Evolutionary conservation across 2,329 filamentous ascomycete genomes (phyloP), one percentile per base, ranked within the genome.

Genomic region (Blumeria hordei): DNA sequence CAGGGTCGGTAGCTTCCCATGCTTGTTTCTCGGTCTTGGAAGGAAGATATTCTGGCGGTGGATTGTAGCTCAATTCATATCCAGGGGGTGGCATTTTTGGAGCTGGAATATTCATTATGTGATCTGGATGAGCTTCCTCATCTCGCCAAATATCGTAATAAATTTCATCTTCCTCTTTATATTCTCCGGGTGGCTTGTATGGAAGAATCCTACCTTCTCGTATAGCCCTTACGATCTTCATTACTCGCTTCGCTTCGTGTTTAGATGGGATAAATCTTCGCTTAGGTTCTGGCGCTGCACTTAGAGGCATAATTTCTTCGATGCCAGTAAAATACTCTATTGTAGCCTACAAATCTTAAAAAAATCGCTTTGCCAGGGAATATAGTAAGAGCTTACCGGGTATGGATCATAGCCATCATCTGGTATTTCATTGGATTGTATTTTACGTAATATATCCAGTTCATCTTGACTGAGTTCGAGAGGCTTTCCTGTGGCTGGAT

Each of bases 171-270:
- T 84, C 77, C 60, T 88, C 78, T 58, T 81, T 76, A 62, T 86
- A 71, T 59, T 76, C 84, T 63, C 80, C 74, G 0, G 80, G 80
- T 3, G 87, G 78, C 65, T 81, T 87, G 71, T 93, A 94, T 3
- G 93, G 93, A 63, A 94, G 71, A 61, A 98, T 96, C 53, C 88
- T 80, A 37, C 93, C 92, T 69, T 96, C 90, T 60, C 84, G 81
- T 62, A 98, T 98, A 39, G 92, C 92, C 64, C 85, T 87, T 55
- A 96, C 92, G 63, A 98, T 80, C 71, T 98, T 96, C 79, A 95
- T 94, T 54, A 98, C 79, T 56, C 88, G 80, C 72, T 95, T 95
- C 35, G 86, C 84, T 69, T 98, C 92, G 67, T 98, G 87, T 69
- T 95, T 96, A 50, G 90, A 96, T 6, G 93, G 92, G 9, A 98